Percentiles rank a stretch among this genome's conserved stretches.
Conservation (phyloP, 23 red algal genomes). For the Gracilariopsis chorda region DNA sequence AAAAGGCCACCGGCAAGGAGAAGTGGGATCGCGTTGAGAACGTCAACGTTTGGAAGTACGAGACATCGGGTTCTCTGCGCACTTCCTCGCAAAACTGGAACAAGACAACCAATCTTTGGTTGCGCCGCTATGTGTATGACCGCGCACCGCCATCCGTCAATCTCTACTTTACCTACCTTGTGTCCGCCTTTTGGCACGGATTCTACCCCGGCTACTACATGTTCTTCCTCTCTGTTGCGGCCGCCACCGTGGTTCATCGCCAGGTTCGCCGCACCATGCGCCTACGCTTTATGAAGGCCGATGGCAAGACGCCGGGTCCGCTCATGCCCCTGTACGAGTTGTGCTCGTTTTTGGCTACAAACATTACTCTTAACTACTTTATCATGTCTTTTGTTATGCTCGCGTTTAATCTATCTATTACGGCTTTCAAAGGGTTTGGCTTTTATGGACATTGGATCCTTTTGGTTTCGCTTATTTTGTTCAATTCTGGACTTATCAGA, state of each 20-base stretch:
- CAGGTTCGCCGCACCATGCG: slow-evolving; percentile 73
- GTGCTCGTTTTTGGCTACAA: slow-evolving; percentile 51
- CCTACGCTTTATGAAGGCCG: slow-evolving; percentile 46
- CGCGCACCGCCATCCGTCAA: slow-evolving; percentile 73
- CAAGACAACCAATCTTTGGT: slow-evolving; percentile 97
- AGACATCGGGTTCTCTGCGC: slow-evolving; percentile 79
- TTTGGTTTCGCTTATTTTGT: slow-evolving; percentile 54
- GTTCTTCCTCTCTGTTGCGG: slow-evolving; percentile 91
- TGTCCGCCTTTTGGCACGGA: slow-evolving; percentile 98
- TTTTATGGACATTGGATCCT: slow-evolving; percentile 77
- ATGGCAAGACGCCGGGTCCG: slow-evolving; percentile 55
- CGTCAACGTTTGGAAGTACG: slow-evolving; percentile 85
- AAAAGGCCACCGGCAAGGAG: slow-evolving; percentile 57
- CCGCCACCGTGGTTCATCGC: slow-evolving; percentile 80
- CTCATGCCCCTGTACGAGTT: slow-evolving; percentile 60
- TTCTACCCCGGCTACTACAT: slow-evolving; percentile 99
- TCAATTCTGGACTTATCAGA: slow-evolving; percentile 63
- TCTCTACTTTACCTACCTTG: slow-evolving; percentile 93
- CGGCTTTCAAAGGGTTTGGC: slow-evolving; percentile 62
- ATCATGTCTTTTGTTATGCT: slow-evolving; percentile 97
- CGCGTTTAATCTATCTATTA: slow-evolving; percentile 56
- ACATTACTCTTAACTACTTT: slow-evolving; percentile 85
- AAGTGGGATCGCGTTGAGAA: slow-evolving; percentile 85
- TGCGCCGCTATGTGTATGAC: slow-evolving; percentile 94
- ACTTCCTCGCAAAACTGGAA: slow-evolving; percentile 91